Evolutionary conservation across 805 yeast genomes (phyloP).

Genomic region (Yarrowia bubula): DNA sequence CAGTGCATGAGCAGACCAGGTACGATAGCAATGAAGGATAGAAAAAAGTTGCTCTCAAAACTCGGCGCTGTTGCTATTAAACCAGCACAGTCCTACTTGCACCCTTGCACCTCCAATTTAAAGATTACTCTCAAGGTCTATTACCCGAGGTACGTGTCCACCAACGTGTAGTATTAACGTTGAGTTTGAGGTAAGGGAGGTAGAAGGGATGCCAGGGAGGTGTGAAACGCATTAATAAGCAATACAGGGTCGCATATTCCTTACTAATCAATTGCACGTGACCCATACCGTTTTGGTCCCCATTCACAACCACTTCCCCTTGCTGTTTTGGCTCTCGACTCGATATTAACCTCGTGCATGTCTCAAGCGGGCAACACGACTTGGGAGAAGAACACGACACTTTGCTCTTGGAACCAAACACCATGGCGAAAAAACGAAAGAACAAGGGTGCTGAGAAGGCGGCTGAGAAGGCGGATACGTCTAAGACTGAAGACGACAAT

Average conservation of each 20-base stretch:
- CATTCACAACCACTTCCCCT: not conserved
- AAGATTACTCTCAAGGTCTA: too few relatives aligned
- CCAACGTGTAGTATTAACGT: not conserved
- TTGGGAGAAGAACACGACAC: not conserved
- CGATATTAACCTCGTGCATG: not conserved
- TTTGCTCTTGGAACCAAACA: not conserved
- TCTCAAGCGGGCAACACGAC: not conserved
- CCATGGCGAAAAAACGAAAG: constrained; percentile 1
- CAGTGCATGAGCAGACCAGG: too few relatives aligned
- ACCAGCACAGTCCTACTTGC: too few relatives aligned
- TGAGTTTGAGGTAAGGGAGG: not conserved
- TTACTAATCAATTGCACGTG: too few relatives aligned
- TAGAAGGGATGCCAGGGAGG: too few relatives aligned
- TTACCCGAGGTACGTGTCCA: not conserved
- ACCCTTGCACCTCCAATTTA: too few relatives aligned
- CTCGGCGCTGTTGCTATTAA: too few relatives aligned
- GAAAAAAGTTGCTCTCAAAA: too few relatives aligned
- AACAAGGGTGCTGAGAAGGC: not conserved
- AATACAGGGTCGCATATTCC: too few relatives aligned
- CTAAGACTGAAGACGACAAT: not conserved
- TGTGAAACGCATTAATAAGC: too few relatives aligned
- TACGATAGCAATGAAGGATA: too few relatives aligned
- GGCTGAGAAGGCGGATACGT: not conserved
- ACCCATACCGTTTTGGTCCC: not conserved
- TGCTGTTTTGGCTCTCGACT: not conserved